Evolutionary conservation across 139 green algal species (phyloP).

Genomic region (Tetradesmus lagerheimii): DNA sequence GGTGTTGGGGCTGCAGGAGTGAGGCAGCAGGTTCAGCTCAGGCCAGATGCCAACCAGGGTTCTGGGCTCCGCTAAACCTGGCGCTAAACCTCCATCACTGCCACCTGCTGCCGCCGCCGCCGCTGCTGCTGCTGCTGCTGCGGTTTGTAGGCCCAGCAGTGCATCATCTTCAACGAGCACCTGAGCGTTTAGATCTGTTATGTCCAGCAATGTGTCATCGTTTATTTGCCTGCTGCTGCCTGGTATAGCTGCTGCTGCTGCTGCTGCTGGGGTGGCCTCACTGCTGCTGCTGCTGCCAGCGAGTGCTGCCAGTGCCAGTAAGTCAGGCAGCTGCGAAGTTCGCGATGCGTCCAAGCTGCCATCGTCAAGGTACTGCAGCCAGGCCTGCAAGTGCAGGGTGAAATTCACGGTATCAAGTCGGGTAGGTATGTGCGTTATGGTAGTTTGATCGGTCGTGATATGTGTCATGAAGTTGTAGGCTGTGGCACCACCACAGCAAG

Average conservation of each 20-base stretch:
- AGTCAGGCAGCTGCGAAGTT: background rate
- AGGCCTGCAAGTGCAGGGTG: slow-evolving; percentile 15
- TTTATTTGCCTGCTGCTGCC: slow-evolving; percentile 20
- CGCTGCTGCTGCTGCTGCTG: slow-evolving; percentile 17
- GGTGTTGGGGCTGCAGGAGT: slow-evolving; percentile 56
- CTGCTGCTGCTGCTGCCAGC: slow-evolving; percentile 20
- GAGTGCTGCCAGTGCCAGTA: slow-evolving; percentile 15
- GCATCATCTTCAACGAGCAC: slow-evolving; percentile 21
- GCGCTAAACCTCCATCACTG: background rate
- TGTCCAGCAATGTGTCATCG: slow-evolving; percentile 27
- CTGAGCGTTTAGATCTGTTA: slow-evolving; percentile 13
- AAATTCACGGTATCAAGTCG: background rate
- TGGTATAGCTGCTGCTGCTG: slow-evolving; percentile 11
- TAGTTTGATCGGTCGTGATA: no score
- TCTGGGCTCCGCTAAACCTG: background rate
- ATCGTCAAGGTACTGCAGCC: slow-evolving; percentile 38
- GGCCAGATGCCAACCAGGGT: slow-evolving; percentile 55
- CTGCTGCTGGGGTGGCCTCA: background rate
- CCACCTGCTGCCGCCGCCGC: background rate
- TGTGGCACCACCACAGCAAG: no score
- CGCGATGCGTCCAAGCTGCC: slow-evolving; percentile 15
- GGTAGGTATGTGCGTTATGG: background rate
- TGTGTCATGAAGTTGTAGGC: no score
- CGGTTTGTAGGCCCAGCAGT: background rate
- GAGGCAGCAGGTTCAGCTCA: slow-evolving; percentile 42